These are phyloP conservation scores for Azolla pinnata DNA, from an alignment of 75 land plant species.

Conservation along the genomic window DNA sequence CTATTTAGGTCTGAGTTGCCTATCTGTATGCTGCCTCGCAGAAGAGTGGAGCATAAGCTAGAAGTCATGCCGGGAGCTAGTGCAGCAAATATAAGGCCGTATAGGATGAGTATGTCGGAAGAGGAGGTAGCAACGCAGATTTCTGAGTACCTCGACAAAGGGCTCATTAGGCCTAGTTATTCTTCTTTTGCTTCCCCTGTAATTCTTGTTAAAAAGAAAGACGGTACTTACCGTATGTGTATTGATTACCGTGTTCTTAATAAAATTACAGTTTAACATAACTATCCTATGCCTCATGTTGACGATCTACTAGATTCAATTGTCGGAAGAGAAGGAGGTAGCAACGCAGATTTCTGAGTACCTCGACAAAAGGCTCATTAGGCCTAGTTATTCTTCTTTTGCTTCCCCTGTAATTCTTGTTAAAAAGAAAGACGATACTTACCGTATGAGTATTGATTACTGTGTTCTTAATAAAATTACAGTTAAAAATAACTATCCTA, in stretches of 20 bases:
- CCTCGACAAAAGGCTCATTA: constrained; percentile 4
- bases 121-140: constrained; percentile 12
- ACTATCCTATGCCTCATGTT: background rate
- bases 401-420: constrained; percentile 20
- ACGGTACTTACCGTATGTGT: constrained; percentile 11
- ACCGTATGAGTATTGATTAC: constrained; percentile 18
- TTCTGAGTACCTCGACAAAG: constrained; percentile 3
- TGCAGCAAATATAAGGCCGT: too few species aligned
- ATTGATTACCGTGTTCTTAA: constrained; percentile 20
- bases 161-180: constrained; percentile 3
- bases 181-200: constrained; percentile 16
- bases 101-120: too few species aligned
- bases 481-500: background rate
- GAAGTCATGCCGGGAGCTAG: too few species aligned
- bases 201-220: constrained; percentile 24
- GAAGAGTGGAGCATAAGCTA: too few species aligned
- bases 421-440: constrained; percentile 18
- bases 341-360: constrained; percentile 4
- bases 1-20: too few species aligned
- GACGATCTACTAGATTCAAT: background rate
- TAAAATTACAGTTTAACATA: constrained; percentile 1
- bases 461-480: constrained; percentile 11
- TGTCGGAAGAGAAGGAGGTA: background rate
- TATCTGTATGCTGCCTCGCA: too few species aligned
- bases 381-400: constrained; percentile 6